Evolutionary conservation across 116 monocot genomes (phyloP).

Genomic region (Dioscorea cayenensis): DNA sequence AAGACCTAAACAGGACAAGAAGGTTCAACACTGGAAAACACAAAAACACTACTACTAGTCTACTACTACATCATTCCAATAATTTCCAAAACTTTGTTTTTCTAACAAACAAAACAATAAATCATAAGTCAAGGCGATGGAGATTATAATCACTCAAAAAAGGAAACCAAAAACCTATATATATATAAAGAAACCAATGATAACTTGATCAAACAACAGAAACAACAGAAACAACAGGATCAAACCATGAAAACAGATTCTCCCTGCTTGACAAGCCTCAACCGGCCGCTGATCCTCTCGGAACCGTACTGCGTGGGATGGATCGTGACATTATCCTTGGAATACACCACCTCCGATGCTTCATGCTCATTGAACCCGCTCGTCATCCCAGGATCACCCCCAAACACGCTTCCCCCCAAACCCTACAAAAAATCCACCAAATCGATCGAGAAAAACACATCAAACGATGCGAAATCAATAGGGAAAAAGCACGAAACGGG

Average conservation of each 20-base stretch:
- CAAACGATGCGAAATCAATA: background rate
- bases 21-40: background rate
- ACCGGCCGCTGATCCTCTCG: slow-evolving; percentile 66
- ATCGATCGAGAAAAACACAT: background rate
- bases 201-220: background rate
- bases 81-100: background rate
- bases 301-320: slow-evolving; percentile 68
- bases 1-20: background rate
- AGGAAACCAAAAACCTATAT: background rate
- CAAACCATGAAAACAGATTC: slow-evolving; percentile 53
- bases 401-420: slow-evolving; percentile 15
- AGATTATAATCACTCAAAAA: too few relatives aligned
- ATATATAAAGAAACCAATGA: too few relatives aligned
- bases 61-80: too few relatives aligned
- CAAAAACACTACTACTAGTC: background rate
- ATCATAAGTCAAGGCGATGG: background rate
- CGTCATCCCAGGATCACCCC: slow-evolving; percentile 29
- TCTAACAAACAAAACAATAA: background rate
- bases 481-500: background rate
- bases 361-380: slow-evolving; percentile 19
- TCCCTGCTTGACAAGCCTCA: slow-evolving; percentile 52
- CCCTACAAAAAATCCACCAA: slow-evolving; percentile 13
- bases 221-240: background rate
- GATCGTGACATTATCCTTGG: slow-evolving; percentile 74
- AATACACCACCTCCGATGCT: slow-evolving; percentile 48